phyloP scores from a whole-genome alignment of 495 filamentous ascomycete genomes.

The Penicillium mononematosum region DNA sequence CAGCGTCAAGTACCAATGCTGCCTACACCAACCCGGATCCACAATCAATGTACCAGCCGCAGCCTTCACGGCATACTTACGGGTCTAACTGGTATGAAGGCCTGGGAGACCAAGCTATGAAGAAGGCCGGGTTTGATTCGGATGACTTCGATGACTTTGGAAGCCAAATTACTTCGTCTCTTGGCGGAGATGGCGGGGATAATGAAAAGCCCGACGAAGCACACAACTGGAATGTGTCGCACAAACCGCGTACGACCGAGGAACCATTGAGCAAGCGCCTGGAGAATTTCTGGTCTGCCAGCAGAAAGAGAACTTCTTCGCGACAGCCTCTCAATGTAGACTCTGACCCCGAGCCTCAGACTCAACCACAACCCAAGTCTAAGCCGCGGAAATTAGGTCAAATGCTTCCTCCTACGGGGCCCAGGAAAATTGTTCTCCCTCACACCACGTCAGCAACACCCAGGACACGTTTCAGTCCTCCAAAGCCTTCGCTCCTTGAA shows the following conservation, averaged over 20 bases:
- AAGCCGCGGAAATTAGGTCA: conserved; percentile 31
- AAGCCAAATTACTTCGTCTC: conserved; percentile 36
- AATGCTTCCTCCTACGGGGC: conserved; percentile 30
- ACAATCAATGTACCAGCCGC: conserved; percentile 30
- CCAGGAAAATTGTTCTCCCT: conserved; percentile 40
- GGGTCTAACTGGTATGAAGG: conserved; percentile 41
- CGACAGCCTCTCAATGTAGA: background rate
- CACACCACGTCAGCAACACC: conserved; percentile 42
- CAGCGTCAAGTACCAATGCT: conserved; percentile 21
- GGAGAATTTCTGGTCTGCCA: conserved; percentile 44
- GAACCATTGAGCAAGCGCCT: conserved; percentile 45
- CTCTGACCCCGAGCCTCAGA: conserved; percentile 11
- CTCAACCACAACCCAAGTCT: conserved; percentile 19
- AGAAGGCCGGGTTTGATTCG: conserved; percentile 38
- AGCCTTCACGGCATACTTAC: conserved; percentile 25
- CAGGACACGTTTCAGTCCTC: conserved; percentile 46
- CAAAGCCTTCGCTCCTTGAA: conserved; percentile 45
- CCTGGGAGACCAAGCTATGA: conserved; percentile 38
- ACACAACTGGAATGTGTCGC: conserved; percentile 31
- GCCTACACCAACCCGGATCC: conserved; percentile 21
- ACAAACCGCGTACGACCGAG: conserved; percentile 30
- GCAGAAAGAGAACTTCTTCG: conserved; percentile 30
- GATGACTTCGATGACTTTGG: conserved; percentile 35
- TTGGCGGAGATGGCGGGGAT: conserved; percentile 38
- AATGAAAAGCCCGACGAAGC: conserved; percentile 26